Conservation (phyloP, 768 basidiomycete species). For the Boletus eberwhitei region DNA sequence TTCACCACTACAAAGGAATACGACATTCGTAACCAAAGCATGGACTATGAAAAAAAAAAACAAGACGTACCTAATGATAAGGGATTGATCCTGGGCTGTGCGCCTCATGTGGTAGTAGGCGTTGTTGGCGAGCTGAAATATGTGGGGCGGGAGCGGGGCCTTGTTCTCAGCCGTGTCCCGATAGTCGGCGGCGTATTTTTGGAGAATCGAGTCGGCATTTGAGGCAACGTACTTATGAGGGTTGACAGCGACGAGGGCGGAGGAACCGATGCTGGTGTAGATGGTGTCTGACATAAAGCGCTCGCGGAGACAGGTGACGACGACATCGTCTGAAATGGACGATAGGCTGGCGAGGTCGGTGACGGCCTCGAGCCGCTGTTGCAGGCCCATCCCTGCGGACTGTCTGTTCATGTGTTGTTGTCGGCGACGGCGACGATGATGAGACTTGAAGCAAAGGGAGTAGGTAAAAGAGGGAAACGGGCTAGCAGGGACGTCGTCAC, state of each 20-base stretch:
- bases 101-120: conserved; percentile 95
- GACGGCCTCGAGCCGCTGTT: conserved; percentile 70
- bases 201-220: conserved; percentile 79
- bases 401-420: conserved; percentile 37
- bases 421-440: background rate
- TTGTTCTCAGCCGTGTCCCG: conserved; percentile 67
- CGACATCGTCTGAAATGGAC: conserved; percentile 74
- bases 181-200: conserved; percentile 86
- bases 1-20: conserved; percentile 62
- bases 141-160: conserved; percentile 70
- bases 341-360: conserved; percentile 67
- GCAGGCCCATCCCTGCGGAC: conserved; percentile 44
- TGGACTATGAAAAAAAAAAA: background rate
- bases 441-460: background rate
- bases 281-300: conserved; percentile 82
- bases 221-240: conserved; percentile 86
- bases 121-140: conserved; percentile 88
- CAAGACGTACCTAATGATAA: conserved; percentile 72
- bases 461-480: background rate
- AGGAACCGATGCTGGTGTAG: conserved; percentile 72
- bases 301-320: conserved; percentile 82
- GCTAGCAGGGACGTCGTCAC: background rate
- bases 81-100: conserved; percentile 89
- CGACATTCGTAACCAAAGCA: background rate
- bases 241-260: conserved; percentile 81